Percentiles rank a stretch among this genome's conserved stretches.
Conservation (phyloP, 2,329 filamentous ascomycete genomes). For the Orbilia oligospora region DNA sequence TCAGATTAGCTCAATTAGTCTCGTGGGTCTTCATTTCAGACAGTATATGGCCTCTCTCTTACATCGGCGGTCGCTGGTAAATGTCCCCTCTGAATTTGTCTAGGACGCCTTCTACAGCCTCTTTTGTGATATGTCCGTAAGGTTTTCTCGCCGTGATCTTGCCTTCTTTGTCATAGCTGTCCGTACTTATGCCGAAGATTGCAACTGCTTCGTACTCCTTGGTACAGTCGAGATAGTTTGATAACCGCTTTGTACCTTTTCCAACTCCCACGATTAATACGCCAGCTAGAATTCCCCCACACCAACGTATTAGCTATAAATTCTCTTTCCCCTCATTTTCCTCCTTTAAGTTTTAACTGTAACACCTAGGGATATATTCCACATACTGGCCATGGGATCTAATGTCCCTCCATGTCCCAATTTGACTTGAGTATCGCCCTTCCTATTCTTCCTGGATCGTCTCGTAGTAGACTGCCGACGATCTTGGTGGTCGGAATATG, state of each 20-base stretch:
- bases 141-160: conserved; percentile 82
- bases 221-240: conserved; percentile 85
- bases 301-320: conserved; percentile 4
- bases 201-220: conserved; percentile 94
- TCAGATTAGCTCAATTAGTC: background rate
- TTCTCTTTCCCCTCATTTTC: background rate
- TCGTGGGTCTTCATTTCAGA: background rate
- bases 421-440: conserved; percentile 74
- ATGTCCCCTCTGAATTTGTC: conserved; percentile 83
- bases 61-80: conserved; percentile 87
- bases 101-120: conserved; percentile 82
- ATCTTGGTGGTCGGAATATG: conserved; percentile 72
- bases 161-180: conserved; percentile 89
- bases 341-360: background rate
- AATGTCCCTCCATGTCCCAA: conserved; percentile 96
- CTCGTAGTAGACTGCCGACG: conserved; percentile 66
- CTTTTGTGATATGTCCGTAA: conserved; percentile 85
- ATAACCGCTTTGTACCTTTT: conserved; percentile 85
- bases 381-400: conserved; percentile 82
- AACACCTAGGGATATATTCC: background rate
- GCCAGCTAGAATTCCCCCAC: conserved; percentile 71
- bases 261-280: conserved; percentile 91
- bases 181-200: conserved; percentile 91
- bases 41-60: conserved; percentile 15
- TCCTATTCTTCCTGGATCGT: conserved; percentile 74